Evolutionary conservation across 768 basidiomycete genomes (phyloP), one percentile per base, ranked within the genome.

Genomic region (Termitomyces sp.): DNA sequence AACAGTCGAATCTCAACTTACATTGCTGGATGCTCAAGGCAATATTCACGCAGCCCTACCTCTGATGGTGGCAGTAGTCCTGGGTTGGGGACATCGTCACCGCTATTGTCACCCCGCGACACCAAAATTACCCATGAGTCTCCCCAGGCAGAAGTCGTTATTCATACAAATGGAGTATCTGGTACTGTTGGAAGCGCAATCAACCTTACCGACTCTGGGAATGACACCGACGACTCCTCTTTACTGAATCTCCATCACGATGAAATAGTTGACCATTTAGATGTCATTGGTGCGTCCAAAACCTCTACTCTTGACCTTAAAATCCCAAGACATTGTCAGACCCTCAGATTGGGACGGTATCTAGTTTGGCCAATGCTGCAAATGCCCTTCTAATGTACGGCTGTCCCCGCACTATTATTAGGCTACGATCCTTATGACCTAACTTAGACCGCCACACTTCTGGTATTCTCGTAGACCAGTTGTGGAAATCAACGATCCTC

Each of bases 261-360:
- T 63, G 86, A 90, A 62, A 81, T 92, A 46, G 88, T 93, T 5
- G 91, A 92, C 59, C 85, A 92, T 67, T 71, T 94, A 61, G 91
- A 94, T 69, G 86, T 84, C 42, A 88, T 91, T 57, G 88, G 88
- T 85, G 62, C 44, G 74, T 32, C n/a, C 3, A 34, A 28, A 5
- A 25, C 16, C 30, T 50, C 9, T 45, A 14, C 19, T 9, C 23
- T 56, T 23, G 27, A 51, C 56, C 4, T 32, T 42, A 9, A 9
- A 40, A 43, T 14, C 21, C 28, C 11, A 58, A 50, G 27, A 16
- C 53, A 50, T 59, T 52, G 19, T 17, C 59, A 86, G 91, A 93
- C 66, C 82, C 86, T 2, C 81, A 89, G 63, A 82, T 94, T 41
- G 79, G 86, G 16, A 86, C 86, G 3, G 82, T 92, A 3, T 83